Evolutionary conservation across 2,329 filamentous ascomycete species (phyloP), one percentile per base, ranked within the genome.

Genomic region (Penicillium sp.): DNA sequence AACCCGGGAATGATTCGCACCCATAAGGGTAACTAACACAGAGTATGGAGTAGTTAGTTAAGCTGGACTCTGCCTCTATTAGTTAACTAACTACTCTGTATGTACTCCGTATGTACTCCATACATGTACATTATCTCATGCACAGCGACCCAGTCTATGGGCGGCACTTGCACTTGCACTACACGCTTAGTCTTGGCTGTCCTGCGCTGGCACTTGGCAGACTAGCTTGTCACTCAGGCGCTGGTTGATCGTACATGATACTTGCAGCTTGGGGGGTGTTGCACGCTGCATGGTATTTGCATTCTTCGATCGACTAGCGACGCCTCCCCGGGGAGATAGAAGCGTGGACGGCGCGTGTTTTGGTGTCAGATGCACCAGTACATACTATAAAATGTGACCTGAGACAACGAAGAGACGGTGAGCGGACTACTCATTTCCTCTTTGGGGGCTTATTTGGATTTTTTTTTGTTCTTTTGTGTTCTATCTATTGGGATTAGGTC

Each of bases 381-480:
- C 23, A 19, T 40, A 27, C 9, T 49, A 50, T 50, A 10, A 31
- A 43, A 41, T 50, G 39, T 50, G 36, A 41, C 13, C 36, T 43
- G 49, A 47, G 54, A 47, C 34, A 40, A 40, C 31, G 23, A 51
- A 53, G 49, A 56, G 40, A 56, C 54, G 54, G 54, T 57, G 54
- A 56, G 41, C 11, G 27, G 23, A 21, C 16, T 44, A 7, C 31
- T 40, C 41, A 7, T 38, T 46, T 41, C 34, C 41, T 40, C 16
- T n/a, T 50, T 41, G 9, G 23, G 23, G 50, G 10, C 8, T 27
- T 40, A 21, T 21, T 34, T 25, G 40, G 39, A 5, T 19, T 41
- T 21, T 33, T 19, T 47, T 9, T 34, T 9, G 31, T 21, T 25
- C 21, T 31, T 10, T 31, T 10, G 13, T 16, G 8, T 43, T 11